Conservation (phyloP, 441 rosid genomes). For the Pelargonium cotyledonis region DNA sequence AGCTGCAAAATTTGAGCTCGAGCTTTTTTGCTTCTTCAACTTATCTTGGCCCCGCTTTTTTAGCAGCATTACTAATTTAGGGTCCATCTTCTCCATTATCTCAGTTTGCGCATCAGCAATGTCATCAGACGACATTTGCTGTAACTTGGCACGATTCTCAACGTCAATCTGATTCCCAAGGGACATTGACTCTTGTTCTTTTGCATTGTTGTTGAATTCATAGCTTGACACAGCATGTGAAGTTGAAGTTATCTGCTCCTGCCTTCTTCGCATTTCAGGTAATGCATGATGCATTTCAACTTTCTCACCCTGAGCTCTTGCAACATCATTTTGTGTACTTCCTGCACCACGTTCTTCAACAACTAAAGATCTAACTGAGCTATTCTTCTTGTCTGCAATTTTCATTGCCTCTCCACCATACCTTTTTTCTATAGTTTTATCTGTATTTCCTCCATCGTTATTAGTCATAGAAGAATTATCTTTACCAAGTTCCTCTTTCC, state of each 20-base stretch:
- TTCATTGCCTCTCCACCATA: constrained; percentile 19
- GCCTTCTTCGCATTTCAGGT: constrained; percentile 14
- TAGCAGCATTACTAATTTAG: constrained; percentile 54
- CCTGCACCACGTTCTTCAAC: constrained; percentile 20
- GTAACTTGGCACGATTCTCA: constrained; percentile 59
- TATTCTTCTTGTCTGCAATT: constrained; percentile 14
- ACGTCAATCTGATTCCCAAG: constrained; percentile 73
- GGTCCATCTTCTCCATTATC: constrained; percentile 73
- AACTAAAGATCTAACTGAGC: constrained; percentile 16
- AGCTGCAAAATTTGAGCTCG: constrained; percentile 20
- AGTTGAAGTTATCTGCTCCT: constrained; percentile 18
- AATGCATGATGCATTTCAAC: constrained; percentile 14
- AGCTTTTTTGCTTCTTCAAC: constrained; percentile 40
- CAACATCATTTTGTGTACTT: constrained; percentile 18
- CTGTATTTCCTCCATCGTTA: constrained; percentile 19
- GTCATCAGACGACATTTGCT: constrained; percentile 65
- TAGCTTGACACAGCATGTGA: constrained; percentile 25
- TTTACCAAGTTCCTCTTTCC: constrained; percentile 42
- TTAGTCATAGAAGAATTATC: constrained; percentile 24
- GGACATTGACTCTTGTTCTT: constrained; percentile 35
- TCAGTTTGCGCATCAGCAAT: constrained; percentile 81
- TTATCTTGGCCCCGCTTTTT: constrained; percentile 58
- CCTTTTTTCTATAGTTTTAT: constrained; percentile 18
- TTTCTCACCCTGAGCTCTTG: constrained; percentile 21
- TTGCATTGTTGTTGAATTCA: constrained; percentile 24